These are phyloP conservation scores for Salpingoeca rosetta DNA, from an alignment of 78 protist species.

Conservation along the genomic window DNA sequence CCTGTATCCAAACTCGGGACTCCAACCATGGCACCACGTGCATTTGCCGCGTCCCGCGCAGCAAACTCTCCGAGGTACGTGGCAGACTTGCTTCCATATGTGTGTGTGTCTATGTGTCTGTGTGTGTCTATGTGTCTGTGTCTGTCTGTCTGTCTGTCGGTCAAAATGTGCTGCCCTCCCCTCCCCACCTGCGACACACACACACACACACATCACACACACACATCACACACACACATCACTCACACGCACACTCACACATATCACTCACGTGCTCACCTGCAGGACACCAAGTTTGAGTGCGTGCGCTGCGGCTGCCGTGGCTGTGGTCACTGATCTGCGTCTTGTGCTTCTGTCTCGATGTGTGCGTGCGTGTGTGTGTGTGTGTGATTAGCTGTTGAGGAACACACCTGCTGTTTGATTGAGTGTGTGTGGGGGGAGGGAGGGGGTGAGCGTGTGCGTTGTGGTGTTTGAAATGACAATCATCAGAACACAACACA, in stretches of 20 bases:
- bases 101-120: neutral
- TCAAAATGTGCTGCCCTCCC: neutral
- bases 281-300: no score
- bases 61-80: conserved; percentile 24
- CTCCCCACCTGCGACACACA: neutral
- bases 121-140: neutral
- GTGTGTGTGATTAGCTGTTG: no score
- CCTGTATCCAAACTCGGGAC: conserved; percentile 62
- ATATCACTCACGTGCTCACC: no score
- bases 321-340: conserved; percentile 64
- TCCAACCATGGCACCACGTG: conserved; percentile 55
- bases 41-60: conserved; percentile 81
- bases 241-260: no score
- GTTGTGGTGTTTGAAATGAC: no score
- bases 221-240: no score
- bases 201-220: neutral
- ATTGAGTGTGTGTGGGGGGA: no score
- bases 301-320: conserved; percentile 68
- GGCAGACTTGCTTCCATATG: neutral
- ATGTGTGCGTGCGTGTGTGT: no score
- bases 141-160: neutral
- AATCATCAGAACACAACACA: no score
- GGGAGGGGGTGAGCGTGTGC: no score
- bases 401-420: no score
- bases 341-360: no score